A percentile compares a stretch with the other conserved stretches of the same genome.
Conservation (phyloP, 441 rosid genomes). For the Populus hybrid region DNA sequence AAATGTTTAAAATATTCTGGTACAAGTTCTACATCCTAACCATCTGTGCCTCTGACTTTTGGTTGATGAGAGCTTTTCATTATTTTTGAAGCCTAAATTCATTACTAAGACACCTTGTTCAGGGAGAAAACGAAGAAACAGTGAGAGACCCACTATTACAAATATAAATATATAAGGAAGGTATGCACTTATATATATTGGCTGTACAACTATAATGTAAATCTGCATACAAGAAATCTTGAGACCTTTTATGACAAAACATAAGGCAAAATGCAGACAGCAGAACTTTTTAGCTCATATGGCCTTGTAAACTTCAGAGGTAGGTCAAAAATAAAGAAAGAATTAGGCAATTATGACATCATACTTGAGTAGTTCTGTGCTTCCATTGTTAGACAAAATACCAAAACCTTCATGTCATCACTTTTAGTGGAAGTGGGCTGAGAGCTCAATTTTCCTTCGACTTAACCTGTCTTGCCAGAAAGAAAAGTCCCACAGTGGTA, state of each 20-base stretch:
- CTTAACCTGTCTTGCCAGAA: conserved; percentile 61
- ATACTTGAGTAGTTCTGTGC: background rate
- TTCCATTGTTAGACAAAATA: background rate
- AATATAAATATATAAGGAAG: background rate
- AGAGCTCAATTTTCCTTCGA: conserved; percentile 48
- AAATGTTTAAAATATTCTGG: background rate
- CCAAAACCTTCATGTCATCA: background rate
- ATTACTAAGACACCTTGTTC: background rate
- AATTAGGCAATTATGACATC: background rate
- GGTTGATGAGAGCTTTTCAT: background rate
- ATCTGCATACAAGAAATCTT: too few species aligned
- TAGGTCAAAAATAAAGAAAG: background rate
- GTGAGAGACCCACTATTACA: background rate
- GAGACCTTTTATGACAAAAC: background rate
- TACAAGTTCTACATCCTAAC: background rate
- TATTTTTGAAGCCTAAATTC: background rate
- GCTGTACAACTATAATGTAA: background rate
- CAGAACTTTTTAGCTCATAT: background rate
- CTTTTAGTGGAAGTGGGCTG: background rate
- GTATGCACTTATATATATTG: background rate
- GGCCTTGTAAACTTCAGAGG: background rate
- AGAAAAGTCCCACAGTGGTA: conserved; percentile 56
- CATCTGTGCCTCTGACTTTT: background rate
- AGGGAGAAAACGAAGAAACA: background rate
- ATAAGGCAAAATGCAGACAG: background rate